These are phyloP conservation scores for Handroanthus guayacan DNA, from an alignment of 257 asterid genomes.

Conservation along the genomic window DNA sequence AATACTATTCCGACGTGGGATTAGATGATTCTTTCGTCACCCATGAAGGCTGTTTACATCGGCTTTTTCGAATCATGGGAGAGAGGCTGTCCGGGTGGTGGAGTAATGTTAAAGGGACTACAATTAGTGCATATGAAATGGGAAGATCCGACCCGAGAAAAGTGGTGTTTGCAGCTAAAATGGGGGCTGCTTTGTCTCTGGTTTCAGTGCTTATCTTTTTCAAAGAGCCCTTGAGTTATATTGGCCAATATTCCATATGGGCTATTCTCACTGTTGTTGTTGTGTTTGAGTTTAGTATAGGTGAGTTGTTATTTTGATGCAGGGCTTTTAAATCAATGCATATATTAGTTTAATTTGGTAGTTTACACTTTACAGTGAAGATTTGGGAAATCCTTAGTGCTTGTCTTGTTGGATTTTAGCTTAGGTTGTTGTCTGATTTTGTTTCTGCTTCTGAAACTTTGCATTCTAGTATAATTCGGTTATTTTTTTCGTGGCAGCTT, in stretches of 20 bases:
- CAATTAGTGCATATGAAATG: constrained; percentile 49
- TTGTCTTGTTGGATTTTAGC: constrained; percentile 34
- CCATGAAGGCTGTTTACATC: constrained; percentile 43
- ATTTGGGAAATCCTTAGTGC: constrained; percentile 53
- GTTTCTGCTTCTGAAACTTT: not conserved
- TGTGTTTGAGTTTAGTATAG: constrained; percentile 91
- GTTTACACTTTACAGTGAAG: not conserved
- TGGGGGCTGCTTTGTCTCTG: constrained; percentile 63
- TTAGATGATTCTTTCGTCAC: constrained; percentile 35
- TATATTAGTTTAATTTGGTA: not conserved
- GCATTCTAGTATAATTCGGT: not conserved
- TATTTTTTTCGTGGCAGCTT: not conserved
- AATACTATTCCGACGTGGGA: constrained; percentile 55
- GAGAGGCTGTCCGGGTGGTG: constrained; percentile 41
- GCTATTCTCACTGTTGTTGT: constrained; percentile 89
- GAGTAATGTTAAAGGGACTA: constrained; percentile 35
- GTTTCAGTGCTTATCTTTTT: constrained; percentile 69
- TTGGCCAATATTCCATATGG: constrained; percentile 65
- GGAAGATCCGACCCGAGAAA: constrained; percentile 77
- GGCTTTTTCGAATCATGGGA: constrained; percentile 39
- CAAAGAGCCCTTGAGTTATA: constrained; percentile 62
- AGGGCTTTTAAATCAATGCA: not conserved
- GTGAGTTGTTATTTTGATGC: constrained; percentile 38
- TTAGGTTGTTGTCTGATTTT: not conserved
- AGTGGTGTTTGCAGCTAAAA: constrained; percentile 66